Conservation (phyloP, 2,329 filamentous ascomycete genomes). For the Furcasterigmium sp. region DNA sequence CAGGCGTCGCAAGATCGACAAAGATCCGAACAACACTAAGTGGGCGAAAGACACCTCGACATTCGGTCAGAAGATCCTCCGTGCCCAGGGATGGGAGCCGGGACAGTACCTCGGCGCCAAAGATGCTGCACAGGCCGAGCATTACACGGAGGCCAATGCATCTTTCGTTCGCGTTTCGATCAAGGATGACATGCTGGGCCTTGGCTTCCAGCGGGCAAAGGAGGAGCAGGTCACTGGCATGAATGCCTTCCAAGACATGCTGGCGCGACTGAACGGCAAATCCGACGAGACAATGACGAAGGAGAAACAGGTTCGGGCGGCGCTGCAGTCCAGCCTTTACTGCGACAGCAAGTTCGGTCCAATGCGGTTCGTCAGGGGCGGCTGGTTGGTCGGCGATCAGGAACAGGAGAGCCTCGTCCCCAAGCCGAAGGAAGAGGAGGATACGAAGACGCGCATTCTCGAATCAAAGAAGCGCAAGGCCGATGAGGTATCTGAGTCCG, state of each 20-base stretch:
- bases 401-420: constrained; percentile 39
- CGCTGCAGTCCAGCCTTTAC: constrained; percentile 68
- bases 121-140: constrained; percentile 67
- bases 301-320: constrained; percentile 62
- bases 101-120: constrained; percentile 77
- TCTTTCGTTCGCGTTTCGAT: constrained; percentile 80
- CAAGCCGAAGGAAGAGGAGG: constrained; percentile 17
- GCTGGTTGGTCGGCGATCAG: constrained; percentile 58
- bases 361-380: constrained; percentile 85
- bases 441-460: constrained; percentile 15
- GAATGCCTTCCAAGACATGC: constrained; percentile 77
- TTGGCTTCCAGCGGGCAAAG: constrained; percentile 74
- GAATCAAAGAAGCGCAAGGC: constrained; percentile 45
- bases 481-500: constrained; percentile 23
- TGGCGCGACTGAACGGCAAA: constrained; percentile 88
- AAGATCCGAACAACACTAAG: constrained; percentile 92
- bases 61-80: constrained; percentile 87
- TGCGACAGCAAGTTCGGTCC: constrained; percentile 70
- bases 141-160: constrained; percentile 74
- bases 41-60: constrained; percentile 79
- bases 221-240: constrained; percentile 79
- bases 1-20: constrained; percentile 63
- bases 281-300: constrained; percentile 66
- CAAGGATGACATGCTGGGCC: constrained; percentile 86
- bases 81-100: constrained; percentile 84